Evolutionary conservation across 2,329 filamentous ascomycete species (phyloP).

Genomic region (Scedosporium dehoogii): DNA sequence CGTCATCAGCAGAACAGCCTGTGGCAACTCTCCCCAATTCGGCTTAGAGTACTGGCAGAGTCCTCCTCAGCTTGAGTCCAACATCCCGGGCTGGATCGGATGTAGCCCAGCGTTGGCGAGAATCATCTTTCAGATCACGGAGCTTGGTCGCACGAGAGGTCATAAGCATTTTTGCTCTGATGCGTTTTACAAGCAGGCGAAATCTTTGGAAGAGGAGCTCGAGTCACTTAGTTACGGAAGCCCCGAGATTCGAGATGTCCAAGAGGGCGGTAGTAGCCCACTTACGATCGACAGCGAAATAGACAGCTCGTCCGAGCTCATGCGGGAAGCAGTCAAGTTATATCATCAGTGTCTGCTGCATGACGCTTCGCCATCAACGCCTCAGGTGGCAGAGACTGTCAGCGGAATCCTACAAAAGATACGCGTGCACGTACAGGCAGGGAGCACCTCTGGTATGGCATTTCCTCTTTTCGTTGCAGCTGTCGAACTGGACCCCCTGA

Average conservation of each 20-base stretch:
- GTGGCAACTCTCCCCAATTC: conserved; percentile 34
- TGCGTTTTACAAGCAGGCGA: conserved; percentile 22
- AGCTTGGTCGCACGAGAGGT: conserved; percentile 28
- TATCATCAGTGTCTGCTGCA: conserved; percentile 35
- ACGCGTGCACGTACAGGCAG: conserved; percentile 21
- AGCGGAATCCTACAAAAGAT: conserved; percentile 23
- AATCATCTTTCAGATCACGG: conserved; percentile 35
- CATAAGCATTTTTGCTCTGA: conserved; percentile 18
- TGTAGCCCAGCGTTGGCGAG: conserved; percentile 35
- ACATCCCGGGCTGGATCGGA: conserved; percentile 35
- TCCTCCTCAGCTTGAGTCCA: conserved; percentile 6
- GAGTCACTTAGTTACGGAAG: not conserved
- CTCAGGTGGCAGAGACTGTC: conserved; percentile 16
- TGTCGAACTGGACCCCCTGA: conserved; percentile 24
- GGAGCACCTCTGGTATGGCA: conserved; percentile 22
- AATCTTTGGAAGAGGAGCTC: conserved; percentile 2
- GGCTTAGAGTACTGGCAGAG: conserved; percentile 35
- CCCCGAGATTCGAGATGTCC: not conserved
- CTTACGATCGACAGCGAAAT: not conserved
- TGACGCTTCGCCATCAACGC: conserved; percentile 28
- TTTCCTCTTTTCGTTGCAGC: conserved; percentile 34
- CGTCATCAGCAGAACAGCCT: conserved; percentile 39
- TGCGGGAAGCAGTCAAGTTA: conserved; percentile 30
- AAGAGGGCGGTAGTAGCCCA: not conserved
- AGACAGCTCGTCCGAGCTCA: conserved; percentile 21